Base-by-base conservation (phyloP, 2,329 filamentous ascomycete genomes). In the Fusarium sp. region DNA sequence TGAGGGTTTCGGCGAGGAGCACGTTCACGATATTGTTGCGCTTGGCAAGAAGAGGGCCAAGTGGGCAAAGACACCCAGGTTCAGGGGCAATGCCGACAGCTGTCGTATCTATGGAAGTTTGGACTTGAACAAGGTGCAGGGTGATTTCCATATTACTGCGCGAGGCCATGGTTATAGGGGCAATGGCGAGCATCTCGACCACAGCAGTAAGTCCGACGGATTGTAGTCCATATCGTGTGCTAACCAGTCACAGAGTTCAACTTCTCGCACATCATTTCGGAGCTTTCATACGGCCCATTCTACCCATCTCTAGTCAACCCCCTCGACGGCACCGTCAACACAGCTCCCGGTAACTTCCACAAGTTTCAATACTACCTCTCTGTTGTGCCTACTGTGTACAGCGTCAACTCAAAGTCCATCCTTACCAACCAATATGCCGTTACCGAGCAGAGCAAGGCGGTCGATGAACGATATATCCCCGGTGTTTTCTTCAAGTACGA, bases 401-500 rank as follows among this genome's bases (percentile, higher is more conserved):
- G 90, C 82, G 88, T 92, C 68, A 87, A 87, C 52, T 81, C 83
- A 38, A 89, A 89, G 78, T 92, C 91, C 61, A 91, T 99, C 80
- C 90, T 92, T 83, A 98, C 96, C 22, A 99, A 99, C 86, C 96
- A 99, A 83, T 99, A 99, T 85, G 96, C 96, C 68, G 96, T 98
- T 1, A 98, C 95, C 2, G 94, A 95, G 80, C 95, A 98, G 85
- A 92, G 89, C 77, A 90, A 91, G 78, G 84, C 87, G 41, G 88
- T 97, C 47, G 85, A 87, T 62, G 93, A 97, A 78, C 90, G 87
- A 76, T 72, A 86, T 66, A 89, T 98, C 2, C 96, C 96, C 0
- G 96, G 96, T 38, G 91, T 99, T 71, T 99, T 98, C 82, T 94
- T 99, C 89, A 99, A 98, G 85, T 99, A 97, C 84, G 96, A 98